Evolutionary conservation across 352 stramenopile genomes (phyloP).

Genomic region (Globisporangium spiculum): DNA sequence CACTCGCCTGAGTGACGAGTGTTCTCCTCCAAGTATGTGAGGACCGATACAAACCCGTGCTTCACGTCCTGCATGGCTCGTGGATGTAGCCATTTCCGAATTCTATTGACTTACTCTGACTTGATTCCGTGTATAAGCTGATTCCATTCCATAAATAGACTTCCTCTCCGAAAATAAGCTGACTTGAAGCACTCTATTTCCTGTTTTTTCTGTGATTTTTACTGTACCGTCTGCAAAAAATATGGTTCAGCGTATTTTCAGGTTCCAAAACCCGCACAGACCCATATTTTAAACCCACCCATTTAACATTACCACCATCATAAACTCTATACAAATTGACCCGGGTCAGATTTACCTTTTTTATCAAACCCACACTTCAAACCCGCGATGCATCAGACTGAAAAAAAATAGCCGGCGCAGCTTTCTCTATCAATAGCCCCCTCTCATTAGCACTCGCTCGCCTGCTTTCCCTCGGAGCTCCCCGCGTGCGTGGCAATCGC

Average conservation of each 20-base stretch:
- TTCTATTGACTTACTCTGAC: too few relatives aligned
- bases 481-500: conserved; percentile 4
- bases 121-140: too few relatives aligned
- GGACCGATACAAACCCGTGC: too few relatives aligned
- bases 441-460: not conserved
- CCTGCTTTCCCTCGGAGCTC: not conserved
- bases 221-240: not conserved
- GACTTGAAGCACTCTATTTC: too few relatives aligned
- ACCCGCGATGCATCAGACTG: not conserved
- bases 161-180: too few relatives aligned
- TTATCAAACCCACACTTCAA: not conserved
- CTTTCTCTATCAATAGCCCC: conserved; percentile 2
- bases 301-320: not conserved
- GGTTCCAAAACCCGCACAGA: not conserved
- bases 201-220: not conserved
- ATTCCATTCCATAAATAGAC: too few relatives aligned
- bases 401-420: conserved; percentile 3
- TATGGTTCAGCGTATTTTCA: not conserved
- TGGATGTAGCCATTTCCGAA: too few relatives aligned
- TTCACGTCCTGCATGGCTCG: too few relatives aligned
- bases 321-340: not conserved
- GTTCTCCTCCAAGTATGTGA: too few relatives aligned
- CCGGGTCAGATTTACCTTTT: not conserved
- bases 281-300: not conserved
- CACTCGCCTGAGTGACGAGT: too few relatives aligned